Percentiles rank a stretch among this genome's conserved stretches.
Evolutionary conservation across 2,329 filamentous ascomycete genomes (phyloP).

Genomic region (Pyrenochaeta sp.): DNA sequence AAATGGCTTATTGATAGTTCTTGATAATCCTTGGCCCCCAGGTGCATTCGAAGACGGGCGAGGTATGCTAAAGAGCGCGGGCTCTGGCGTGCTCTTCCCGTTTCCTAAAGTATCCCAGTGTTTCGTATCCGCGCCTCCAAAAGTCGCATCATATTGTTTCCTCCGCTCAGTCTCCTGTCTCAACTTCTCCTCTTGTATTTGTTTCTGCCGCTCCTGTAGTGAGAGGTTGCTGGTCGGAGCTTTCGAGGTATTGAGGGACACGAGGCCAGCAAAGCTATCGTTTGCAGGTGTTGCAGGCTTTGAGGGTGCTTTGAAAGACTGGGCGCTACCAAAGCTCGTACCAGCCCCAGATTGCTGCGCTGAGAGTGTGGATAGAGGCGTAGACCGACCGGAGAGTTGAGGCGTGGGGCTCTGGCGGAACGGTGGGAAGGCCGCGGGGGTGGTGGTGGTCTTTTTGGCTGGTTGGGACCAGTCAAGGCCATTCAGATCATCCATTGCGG

Average conservation of each 20-base stretch:
- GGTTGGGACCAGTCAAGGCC: conserved; percentile 58
- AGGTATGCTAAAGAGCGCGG: conserved; percentile 38
- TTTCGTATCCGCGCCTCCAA: conserved; percentile 70
- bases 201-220: conserved; percentile 70
- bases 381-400: conserved; percentile 52
- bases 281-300: conserved; percentile 62
- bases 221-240: conserved; percentile 74
- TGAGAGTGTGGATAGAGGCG: conserved; percentile 47
- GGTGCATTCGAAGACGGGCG: conserved; percentile 32
- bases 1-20: conserved; percentile 51
- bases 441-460: conserved; percentile 36
- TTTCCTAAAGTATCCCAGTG: conserved; percentile 79
- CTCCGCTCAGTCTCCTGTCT: conserved; percentile 78
- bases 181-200: conserved; percentile 79
- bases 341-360: conserved; percentile 52
- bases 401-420: conserved; percentile 50
- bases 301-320: conserved; percentile 56
- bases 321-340: conserved; percentile 40
- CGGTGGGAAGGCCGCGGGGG: conserved; percentile 42
- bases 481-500: conserved; percentile 59
- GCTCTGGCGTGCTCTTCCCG: conserved; percentile 58
- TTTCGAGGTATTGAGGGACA: conserved; percentile 67
- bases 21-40: conserved; percentile 38
- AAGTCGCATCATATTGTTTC: conserved; percentile 77
- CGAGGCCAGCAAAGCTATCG: conserved; percentile 82